Evolutionary conservation across 2,329 filamentous ascomycete species (phyloP).

Genomic region (Colletotrichum sp.): DNA sequence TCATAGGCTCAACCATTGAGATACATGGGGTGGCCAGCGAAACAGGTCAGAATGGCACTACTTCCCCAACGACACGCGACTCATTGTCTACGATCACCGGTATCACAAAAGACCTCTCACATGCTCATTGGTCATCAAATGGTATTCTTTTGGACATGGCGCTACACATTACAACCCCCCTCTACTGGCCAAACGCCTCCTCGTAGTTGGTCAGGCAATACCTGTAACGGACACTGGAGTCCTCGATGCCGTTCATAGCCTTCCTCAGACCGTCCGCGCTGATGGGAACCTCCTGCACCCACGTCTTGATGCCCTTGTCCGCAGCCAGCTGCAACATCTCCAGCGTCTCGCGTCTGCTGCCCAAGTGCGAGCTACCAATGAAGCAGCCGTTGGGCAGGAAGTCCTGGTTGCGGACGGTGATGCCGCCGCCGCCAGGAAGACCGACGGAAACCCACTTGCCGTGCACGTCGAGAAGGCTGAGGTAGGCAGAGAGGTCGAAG

Average conservation of each 20-base stretch:
- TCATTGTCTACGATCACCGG: too few species aligned
- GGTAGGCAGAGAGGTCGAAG: constrained; percentile 75
- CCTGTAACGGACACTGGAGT: constrained; percentile 75
- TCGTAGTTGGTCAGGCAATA: constrained; percentile 77
- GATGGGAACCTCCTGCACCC: constrained; percentile 78
- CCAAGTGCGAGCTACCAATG: constrained; percentile 74
- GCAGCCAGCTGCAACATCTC: constrained; percentile 75
- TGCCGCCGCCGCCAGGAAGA: constrained; percentile 77
- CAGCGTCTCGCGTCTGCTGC: constrained; percentile 72
- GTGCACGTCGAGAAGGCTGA: constrained; percentile 81
- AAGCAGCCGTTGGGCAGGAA: constrained; percentile 78
- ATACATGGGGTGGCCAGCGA: too few species aligned
- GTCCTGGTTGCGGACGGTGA: constrained; percentile 74
- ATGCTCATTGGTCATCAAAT: background rate
- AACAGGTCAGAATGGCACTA: too few species aligned
- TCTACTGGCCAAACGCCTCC: constrained; percentile 65
- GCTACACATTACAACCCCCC: background rate
- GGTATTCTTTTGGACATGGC: background rate
- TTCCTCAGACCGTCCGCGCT: constrained; percentile 72
- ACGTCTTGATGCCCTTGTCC: constrained; percentile 71
- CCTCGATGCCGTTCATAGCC: constrained; percentile 72
- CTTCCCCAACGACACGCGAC: too few species aligned
- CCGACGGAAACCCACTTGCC: constrained; percentile 82
- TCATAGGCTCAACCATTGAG: too few species aligned
- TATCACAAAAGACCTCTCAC: too few species aligned